Conservation (phyloP, 2,329 filamentous ascomycete species). For the Aspergillus pseudoglaucus region DNA sequence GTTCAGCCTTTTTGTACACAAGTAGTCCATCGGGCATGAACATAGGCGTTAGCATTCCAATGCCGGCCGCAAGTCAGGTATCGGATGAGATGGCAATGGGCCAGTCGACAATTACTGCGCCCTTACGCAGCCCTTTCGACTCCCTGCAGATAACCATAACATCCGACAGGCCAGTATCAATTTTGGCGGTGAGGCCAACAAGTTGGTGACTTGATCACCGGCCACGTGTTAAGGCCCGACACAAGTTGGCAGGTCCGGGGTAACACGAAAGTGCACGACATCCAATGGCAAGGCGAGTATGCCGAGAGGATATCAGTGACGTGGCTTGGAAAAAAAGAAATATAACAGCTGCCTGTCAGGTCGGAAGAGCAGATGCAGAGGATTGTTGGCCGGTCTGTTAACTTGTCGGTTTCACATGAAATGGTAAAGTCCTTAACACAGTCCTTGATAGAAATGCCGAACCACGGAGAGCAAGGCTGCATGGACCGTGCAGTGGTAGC, state of each 20-base stretch:
- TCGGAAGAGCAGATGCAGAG: not conserved
- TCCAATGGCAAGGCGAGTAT: not conserved
- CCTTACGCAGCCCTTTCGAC: not conserved
- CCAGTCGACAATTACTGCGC: not conserved
- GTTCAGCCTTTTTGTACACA: not conserved
- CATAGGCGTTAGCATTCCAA: not conserved
- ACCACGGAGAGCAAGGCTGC: not conserved
- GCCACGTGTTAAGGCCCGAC: not conserved
- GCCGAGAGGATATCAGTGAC: not conserved
- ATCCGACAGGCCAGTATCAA: not conserved
- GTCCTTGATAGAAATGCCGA: not conserved
- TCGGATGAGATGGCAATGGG: not conserved
- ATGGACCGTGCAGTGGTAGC: not conserved
- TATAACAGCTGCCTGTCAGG: not conserved
- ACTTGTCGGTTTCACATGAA: not conserved
- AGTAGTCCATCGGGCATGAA: not conserved
- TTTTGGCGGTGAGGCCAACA: not conserved
- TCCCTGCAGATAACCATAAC: not conserved
- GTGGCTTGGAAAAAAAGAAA: not conserved
- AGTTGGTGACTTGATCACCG: not conserved
- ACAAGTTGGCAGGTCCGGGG: not conserved
- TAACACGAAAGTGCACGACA: slow-evolving; percentile 3
- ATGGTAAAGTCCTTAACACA: not conserved
- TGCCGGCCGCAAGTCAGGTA: not conserved
- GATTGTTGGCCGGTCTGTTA: not conserved